Conservation (phyloP, 768 basidiomycete genomes). For the Russula lepida region DNA sequence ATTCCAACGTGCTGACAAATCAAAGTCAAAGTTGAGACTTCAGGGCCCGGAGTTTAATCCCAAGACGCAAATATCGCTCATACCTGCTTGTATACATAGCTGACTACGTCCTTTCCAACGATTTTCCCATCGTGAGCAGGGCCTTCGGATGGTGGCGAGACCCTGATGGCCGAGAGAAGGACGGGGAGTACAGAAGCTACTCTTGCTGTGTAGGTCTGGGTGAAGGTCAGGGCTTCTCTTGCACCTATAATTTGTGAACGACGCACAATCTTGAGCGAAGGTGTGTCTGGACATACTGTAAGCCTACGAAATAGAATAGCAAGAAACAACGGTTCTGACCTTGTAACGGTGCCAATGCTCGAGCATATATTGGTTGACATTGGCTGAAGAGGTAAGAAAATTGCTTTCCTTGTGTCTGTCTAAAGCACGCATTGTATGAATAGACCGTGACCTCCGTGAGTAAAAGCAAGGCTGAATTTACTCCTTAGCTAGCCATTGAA, state of each 20-base stretch:
- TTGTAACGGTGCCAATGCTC: constrained; percentile 73
- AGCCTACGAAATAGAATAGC: not conserved
- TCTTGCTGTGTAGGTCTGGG: constrained; percentile 73
- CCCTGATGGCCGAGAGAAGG: constrained; percentile 74
- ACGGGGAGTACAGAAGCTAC: constrained; percentile 77
- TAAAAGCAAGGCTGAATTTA: constrained; percentile 18
- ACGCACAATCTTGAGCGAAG: constrained; percentile 75
- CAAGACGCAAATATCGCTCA: constrained; percentile 15
- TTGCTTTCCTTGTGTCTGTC: constrained; percentile 78
- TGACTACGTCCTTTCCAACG: constrained; percentile 65
- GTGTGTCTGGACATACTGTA: constrained; percentile 50
- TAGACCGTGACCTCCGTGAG: not conserved
- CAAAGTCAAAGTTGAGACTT: not conserved
- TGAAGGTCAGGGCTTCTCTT: not conserved
- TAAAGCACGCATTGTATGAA: constrained; percentile 23
- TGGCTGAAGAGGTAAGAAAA: constrained; percentile 90
- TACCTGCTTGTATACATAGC: constrained; percentile 74
- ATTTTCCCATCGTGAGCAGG: constrained; percentile 64
- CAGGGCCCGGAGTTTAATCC: not conserved
- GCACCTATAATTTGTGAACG: not conserved
- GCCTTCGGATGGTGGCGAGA: constrained; percentile 65
- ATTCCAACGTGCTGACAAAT: constrained; percentile 67
- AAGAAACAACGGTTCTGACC: constrained; percentile 32
- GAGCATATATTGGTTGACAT: constrained; percentile 86
- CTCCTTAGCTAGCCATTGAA: constrained; percentile 48